Evolutionary conservation across 257 asterid genomes (phyloP).

Genomic region (Nicotiana knightiana): DNA sequence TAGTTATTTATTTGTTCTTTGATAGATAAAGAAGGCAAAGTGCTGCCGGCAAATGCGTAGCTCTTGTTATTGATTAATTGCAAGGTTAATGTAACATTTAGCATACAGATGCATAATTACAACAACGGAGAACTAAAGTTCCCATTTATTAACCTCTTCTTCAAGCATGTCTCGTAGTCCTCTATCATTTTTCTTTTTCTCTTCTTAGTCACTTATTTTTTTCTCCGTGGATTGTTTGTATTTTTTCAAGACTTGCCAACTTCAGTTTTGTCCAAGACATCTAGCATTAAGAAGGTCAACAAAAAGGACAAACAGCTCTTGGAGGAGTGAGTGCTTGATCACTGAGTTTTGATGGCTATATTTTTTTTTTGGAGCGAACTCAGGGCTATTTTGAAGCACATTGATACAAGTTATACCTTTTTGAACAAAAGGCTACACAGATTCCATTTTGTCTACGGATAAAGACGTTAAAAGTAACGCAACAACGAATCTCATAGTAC

Average conservation of each 20-base stretch:
- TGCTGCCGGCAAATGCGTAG: background rate
- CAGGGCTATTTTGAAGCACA: background rate
- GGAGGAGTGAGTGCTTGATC: background rate
- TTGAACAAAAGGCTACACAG: background rate
- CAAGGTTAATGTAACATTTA: background rate
- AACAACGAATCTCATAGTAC: background rate
- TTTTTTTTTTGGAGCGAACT: background rate
- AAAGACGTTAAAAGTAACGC: background rate
- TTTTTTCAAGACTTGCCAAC: background rate
- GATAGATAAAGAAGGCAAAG: constrained; percentile 1
- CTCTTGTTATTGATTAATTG: constrained; percentile 2
- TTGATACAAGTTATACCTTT: background rate
- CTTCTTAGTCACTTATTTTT: background rate
- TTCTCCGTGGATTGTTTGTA: background rate
- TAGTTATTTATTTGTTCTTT: background rate
- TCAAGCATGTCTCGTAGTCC: background rate
- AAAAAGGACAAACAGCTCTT: background rate
- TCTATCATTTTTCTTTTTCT: background rate
- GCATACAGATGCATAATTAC: background rate
- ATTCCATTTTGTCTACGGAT: background rate
- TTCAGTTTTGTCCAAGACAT: constrained; percentile 1
- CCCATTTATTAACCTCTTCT: background rate
- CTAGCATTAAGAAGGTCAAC: background rate
- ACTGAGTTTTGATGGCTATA: background rate
- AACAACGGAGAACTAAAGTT: background rate